phyloP scores from a whole-genome alignment of 192 early-diverging fungal species.

The Backusella mclennaniae region DNA sequence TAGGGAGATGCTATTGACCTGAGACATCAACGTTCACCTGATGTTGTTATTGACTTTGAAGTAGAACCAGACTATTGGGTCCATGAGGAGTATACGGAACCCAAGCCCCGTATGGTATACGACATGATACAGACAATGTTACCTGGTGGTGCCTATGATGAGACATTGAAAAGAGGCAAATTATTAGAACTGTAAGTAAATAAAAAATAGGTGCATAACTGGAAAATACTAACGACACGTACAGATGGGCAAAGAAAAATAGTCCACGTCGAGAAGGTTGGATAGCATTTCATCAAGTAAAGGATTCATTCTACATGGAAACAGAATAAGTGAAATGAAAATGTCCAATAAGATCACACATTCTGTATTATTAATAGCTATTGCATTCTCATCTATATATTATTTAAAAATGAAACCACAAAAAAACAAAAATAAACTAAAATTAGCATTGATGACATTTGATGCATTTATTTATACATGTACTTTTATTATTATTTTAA shows the following conservation, averaged over 20 bases:
- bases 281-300: constrained; percentile 28
- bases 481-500: background rate
- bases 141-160: constrained; percentile 45
- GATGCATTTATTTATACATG: background rate
- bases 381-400: no score
- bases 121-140: constrained; percentile 61
- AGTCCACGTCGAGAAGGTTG: constrained; percentile 25
- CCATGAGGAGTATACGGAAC: constrained; percentile 48
- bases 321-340: background rate
- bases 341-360: background rate
- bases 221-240: background rate
- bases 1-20: constrained; percentile 57
- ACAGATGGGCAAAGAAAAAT: constrained; percentile 32
- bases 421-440: background rate
- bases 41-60: constrained; percentile 63
- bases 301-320: background rate
- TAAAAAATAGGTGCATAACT: background rate
- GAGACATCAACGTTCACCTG: constrained; percentile 56
- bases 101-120: constrained; percentile 46
- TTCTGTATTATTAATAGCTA: background rate
- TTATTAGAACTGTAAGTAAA: constrained; percentile 50
- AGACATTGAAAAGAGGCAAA: constrained; percentile 39
- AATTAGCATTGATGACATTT: background rate
- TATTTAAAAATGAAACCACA: no score
- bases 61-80: constrained; percentile 48